Percentiles rank a stretch among this genome's conserved stretches.
Evolutionary conservation across 2,329 filamentous ascomycete genomes (phyloP).

Genomic region (Didymella keratinophila): DNA sequence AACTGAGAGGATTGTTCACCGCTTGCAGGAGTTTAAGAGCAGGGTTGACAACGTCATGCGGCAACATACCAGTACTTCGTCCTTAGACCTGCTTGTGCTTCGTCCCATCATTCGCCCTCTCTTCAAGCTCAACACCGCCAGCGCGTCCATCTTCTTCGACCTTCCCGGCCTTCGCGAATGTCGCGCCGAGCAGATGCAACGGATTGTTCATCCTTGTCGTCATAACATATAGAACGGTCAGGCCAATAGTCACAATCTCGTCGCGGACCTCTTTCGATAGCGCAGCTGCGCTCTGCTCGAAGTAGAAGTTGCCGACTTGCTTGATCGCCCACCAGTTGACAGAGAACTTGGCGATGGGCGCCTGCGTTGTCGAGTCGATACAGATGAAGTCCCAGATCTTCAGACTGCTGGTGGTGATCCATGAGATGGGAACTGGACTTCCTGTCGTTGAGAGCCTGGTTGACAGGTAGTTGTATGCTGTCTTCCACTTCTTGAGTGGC

Average conservation of each 20-base stretch:
- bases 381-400: conserved; percentile 35
- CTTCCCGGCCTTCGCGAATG: conserved; percentile 29
- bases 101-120: conserved; percentile 5
- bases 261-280: conserved; percentile 24
- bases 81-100: conserved; percentile 17
- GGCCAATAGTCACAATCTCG: conserved; percentile 29
- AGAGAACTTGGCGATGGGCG: conserved; percentile 29
- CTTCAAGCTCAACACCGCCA: conserved; percentile 2
- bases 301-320: conserved; percentile 31
- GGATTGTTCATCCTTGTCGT: conserved; percentile 30
- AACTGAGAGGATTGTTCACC: no score
- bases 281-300: conserved; percentile 19
- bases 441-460: conserved; percentile 12
- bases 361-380: conserved; percentile 25
- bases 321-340: conserved; percentile 31
- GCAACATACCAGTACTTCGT: not conserved
- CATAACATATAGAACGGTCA: conserved; percentile 34
- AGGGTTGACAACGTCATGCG: no score
- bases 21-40: no score
- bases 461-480: conserved; percentile 34
- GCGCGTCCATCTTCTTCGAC: conserved; percentile 13
- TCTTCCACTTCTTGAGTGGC: conserved; percentile 31
- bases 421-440: conserved; percentile 20
- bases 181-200: conserved; percentile 25
- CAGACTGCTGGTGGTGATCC: conserved; percentile 26